Evolutionary conservation across 305 asterid genomes (phyloP).

Genomic region (Ilex paraguariensis): DNA sequence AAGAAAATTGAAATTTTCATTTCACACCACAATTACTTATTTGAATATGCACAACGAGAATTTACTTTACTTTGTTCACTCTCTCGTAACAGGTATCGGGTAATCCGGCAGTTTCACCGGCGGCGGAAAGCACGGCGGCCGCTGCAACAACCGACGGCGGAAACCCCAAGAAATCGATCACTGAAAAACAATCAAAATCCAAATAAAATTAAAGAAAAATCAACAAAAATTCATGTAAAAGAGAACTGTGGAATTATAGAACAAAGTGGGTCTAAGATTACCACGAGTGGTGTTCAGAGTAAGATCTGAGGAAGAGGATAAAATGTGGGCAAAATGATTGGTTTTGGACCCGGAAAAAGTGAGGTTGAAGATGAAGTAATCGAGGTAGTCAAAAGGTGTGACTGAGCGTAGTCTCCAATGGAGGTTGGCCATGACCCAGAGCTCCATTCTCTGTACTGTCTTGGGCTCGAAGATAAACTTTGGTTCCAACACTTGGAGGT

Average conservation of each 20-base stretch:
- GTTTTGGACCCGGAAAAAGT: constrained; percentile 12
- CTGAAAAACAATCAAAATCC: constrained; percentile 21
- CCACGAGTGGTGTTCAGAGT: constrained; percentile 47
- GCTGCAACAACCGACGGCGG: constrained; percentile 55
- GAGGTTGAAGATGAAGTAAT: constrained; percentile 35
- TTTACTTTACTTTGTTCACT: constrained; percentile 31
- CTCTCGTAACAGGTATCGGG: constrained; percentile 14
- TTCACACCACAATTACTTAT: too few species aligned
- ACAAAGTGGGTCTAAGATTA: constrained; percentile 7
- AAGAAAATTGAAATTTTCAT: too few species aligned
- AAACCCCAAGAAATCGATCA: constrained; percentile 36
- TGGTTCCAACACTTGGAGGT: constrained; percentile 34
- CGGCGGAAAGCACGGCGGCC: constrained; percentile 46
- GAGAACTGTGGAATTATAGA: neutral
- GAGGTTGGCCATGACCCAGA: constrained; percentile 33
- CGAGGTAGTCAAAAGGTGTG: constrained; percentile 50
- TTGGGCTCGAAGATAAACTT: constrained; percentile 27
- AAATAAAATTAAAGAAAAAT: neutral
- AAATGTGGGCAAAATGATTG: neutral
- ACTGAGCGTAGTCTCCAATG: constrained; percentile 46
- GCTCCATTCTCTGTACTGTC: constrained; percentile 51
- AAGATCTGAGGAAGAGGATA: constrained; percentile 16
- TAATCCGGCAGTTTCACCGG: constrained; percentile 23
- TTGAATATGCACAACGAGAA: too few species aligned
- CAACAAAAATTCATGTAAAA: neutral